These are phyloP conservation scores for Blastocystis hominis DNA, from an alignment of 352 stramenopile genomes.

Conservation along the genomic window DNA sequence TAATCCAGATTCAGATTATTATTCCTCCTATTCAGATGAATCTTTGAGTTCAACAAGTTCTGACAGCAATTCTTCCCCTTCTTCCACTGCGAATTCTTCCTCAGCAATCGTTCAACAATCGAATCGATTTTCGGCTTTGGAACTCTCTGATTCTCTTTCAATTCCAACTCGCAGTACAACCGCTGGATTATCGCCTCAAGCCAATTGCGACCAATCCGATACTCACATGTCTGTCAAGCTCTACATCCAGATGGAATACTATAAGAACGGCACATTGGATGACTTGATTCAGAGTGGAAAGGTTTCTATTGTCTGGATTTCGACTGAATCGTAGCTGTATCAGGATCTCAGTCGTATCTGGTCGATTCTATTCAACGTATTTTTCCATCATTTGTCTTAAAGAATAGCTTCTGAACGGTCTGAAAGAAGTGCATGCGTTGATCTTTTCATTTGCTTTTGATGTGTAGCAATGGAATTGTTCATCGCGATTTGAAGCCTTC, in stretches of 20 bases:
- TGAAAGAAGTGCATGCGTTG: constrained; percentile 13
- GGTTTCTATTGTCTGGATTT: not conserved
- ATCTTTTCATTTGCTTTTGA: not conserved
- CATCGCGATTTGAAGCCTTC: too few species aligned
- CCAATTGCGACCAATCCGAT: not conserved
- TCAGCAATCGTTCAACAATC: too few species aligned
- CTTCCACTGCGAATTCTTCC: too few species aligned
- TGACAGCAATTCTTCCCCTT: too few species aligned
- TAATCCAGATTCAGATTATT: too few species aligned
- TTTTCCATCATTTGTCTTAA: not conserved
- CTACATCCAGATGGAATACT: constrained; percentile 40
- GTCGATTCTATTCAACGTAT: constrained; percentile 11
- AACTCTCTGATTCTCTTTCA: too few species aligned
- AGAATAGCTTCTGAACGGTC: not conserved
- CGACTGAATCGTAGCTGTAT: not conserved
- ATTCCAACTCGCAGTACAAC: too few species aligned
- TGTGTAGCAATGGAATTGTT: constrained; percentile 66
- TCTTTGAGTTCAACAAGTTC: too few species aligned
- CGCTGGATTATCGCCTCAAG: too few species aligned
- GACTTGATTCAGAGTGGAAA: not conserved
- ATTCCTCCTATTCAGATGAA: too few species aligned
- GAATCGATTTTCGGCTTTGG: too few species aligned
- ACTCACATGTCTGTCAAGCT: not conserved
- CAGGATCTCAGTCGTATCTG: not conserved
- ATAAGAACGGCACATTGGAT: constrained; percentile 23